A percentile compares a stretch with the other conserved stretches of the same genome.
Evolutionary conservation across 2,329 filamentous ascomycete species (phyloP).

Genomic region (Beauveria pseudobassiana): DNA sequence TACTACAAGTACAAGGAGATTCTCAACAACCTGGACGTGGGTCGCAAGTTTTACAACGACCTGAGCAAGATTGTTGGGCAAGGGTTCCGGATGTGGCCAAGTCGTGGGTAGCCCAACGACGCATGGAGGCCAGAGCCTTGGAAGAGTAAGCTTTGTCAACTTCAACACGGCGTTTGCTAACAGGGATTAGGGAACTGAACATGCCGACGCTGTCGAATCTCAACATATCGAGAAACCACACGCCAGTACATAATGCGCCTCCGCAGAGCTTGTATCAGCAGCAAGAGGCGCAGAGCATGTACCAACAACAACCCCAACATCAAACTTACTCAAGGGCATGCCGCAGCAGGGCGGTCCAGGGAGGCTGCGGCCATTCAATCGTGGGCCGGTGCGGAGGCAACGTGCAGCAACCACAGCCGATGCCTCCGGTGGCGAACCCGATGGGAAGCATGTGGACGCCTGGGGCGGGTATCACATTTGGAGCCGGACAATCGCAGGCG

Average conservation of each 20-base stretch:
- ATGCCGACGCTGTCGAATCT: conserved; percentile 45
- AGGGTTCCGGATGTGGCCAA: conserved; percentile 73
- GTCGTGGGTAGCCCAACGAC: conserved; percentile 71
- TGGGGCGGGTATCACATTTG: conserved; percentile 72
- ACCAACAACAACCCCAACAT: conserved; percentile 11
- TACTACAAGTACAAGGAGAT: conserved; percentile 97
- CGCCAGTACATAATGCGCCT: conserved; percentile 15
- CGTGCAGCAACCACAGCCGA: conserved; percentile 48
- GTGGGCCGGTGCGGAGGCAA: conserved; percentile 45
- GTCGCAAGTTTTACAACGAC: conserved; percentile 95
- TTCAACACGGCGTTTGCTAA: background rate
- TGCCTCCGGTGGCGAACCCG: conserved; percentile 31
- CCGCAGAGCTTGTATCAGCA: conserved; percentile 5
- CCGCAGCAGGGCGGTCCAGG: conserved; percentile 12
- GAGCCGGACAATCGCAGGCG: conserved; percentile 17
- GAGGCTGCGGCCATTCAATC: conserved; percentile 45
- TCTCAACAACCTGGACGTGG: conserved; percentile 81
- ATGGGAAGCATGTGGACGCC: conserved; percentile 57
- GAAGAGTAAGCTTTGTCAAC: conserved; percentile 54
- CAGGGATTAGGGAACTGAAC: conserved; percentile 35
- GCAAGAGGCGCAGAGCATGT: background rate
- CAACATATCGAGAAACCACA: conserved; percentile 26
- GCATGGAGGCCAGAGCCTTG: conserved; percentile 70
- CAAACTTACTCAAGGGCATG: conserved; percentile 15
- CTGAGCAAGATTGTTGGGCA: conserved; percentile 75